Conservation (phyloP, 176 grass and related monocot species). For the Neostapfia colusana region DNA sequence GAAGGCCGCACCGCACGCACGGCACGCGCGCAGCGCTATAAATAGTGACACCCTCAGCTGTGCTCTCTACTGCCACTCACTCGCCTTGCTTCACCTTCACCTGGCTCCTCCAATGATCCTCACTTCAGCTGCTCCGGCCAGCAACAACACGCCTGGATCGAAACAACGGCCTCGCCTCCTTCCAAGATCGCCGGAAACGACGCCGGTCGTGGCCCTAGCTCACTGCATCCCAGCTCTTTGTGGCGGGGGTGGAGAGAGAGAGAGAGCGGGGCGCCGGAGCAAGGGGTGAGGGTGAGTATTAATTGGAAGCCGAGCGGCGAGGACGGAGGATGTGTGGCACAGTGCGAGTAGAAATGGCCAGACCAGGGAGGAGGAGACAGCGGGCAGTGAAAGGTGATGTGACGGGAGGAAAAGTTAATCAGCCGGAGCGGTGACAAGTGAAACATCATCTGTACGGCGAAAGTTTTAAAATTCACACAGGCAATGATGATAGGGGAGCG, state of each 20-base stretch:
- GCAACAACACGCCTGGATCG: too few species aligned
- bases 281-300: neutral
- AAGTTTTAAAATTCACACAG: neutral
- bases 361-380: conserved; percentile 32
- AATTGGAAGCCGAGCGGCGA: neutral
- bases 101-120: neutral
- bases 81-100: conserved; percentile 12
- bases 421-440: conserved; percentile 28
- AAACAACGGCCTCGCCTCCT: neutral
- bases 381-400: conserved; percentile 72
- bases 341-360: neutral
- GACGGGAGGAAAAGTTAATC: conserved; percentile 54
- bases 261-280: neutral
- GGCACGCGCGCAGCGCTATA: conserved; percentile 16
- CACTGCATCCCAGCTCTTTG: neutral
- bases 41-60: conserved; percentile 6
- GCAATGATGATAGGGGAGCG: neutral
- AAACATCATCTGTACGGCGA: conserved; percentile 54
- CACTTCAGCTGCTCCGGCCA: neutral
- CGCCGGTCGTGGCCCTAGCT: neutral
- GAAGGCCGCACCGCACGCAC: neutral
- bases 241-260: neutral
- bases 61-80: neutral
- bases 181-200: conserved; percentile 15
- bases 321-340: neutral